Base-by-base conservation (phyloP, 306 rosid genomes). In the Casuarina glauca region DNA sequence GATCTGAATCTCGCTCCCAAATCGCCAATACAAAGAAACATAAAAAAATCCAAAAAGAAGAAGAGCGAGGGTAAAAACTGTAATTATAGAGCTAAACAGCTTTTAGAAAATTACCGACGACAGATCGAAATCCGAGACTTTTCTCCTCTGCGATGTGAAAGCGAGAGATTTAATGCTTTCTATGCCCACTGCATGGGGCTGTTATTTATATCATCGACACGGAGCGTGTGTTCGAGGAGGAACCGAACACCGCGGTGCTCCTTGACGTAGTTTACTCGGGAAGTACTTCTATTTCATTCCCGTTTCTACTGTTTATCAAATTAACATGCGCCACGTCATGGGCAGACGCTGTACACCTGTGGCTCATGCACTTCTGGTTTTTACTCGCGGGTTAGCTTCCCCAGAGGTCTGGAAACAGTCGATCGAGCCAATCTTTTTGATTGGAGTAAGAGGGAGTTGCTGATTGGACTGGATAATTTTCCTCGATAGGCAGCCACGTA, bases 1-100 rank as follows among this genome's bases (percentile, higher is more conserved):
- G 82, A 82, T 86, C 86, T 82, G 75, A 80, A 75, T 76, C 82
- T 76, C 72, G 58, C 54, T 44, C 42, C 43, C 79, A 5, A 42
- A 12, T 35, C 63, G 43, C 77, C n/a, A 3, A 35, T 61, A 39
- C 77, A 62, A 15, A 20, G 60, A 49, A 36, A 50, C 3, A 9
- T 1, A 57, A 2, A 39, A 67, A 50, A 1, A 61, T 12, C 35
- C 6, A 57, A 3, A 9, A 54, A 36, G 1, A n/a, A 16, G 0
- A 1, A 1, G 11, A 49, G 16, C 9, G 36, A 45, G 51, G 39
- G 32, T 6, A 8, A 3, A 9, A 20, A 20, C 13, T 3, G 64
- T 26, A 15, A 58, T 58, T 58, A 58, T 26, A 26, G 32, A 20
- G 64, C 12, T 20, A 57, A 20, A 57, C 9, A 0, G 38, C 49